phyloP scores from a whole-genome alignment of 2,329 filamentous ascomycete genomes.

The Kalmusia sp. region DNA sequence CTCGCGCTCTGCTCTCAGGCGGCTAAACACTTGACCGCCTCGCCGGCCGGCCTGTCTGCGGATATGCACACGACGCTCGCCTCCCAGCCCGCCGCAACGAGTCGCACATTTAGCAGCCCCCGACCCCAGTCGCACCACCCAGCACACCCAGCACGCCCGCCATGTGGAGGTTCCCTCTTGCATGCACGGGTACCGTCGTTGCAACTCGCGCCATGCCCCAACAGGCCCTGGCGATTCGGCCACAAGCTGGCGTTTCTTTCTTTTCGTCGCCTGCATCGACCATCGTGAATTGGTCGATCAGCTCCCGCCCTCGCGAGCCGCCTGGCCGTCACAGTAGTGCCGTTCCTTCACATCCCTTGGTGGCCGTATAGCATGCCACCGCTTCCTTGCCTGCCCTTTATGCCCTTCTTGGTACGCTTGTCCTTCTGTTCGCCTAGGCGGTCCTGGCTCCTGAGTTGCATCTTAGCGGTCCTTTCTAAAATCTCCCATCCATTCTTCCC shows the following conservation, averaged over 20 bases:
- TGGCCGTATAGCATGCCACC: conserved; percentile 39
- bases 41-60: background rate
- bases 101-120: conserved; percentile 26
- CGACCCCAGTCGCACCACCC: conserved; percentile 38
- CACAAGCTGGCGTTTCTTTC: conserved; percentile 42
- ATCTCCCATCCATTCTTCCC: conserved; percentile 42
- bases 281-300: conserved; percentile 41
- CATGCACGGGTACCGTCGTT: conserved; percentile 46
- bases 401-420: conserved; percentile 38
- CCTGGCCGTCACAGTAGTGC: conserved; percentile 41
- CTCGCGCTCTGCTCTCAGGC: background rate
- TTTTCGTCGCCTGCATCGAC: conserved; percentile 41
- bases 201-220: conserved; percentile 22
- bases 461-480: conserved; percentile 32
- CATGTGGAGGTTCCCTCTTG: conserved; percentile 3
- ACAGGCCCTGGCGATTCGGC: conserved; percentile 43
- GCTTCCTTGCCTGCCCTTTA: conserved; percentile 42
- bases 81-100: conserved; percentile 34
- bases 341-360: conserved; percentile 46
- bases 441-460: conserved; percentile 37
- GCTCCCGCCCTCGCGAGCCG: conserved; percentile 42
- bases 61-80: conserved; percentile 34
- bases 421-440: conserved; percentile 39
- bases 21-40: conserved; percentile 11
- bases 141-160: conserved; percentile 25